Percentiles rank a stretch among this genome's conserved stretches.
These are phyloP conservation scores for Boletus smithii DNA, from an alignment of 1,284 basidiomycete genomes.

Conservation along the genomic window DNA sequence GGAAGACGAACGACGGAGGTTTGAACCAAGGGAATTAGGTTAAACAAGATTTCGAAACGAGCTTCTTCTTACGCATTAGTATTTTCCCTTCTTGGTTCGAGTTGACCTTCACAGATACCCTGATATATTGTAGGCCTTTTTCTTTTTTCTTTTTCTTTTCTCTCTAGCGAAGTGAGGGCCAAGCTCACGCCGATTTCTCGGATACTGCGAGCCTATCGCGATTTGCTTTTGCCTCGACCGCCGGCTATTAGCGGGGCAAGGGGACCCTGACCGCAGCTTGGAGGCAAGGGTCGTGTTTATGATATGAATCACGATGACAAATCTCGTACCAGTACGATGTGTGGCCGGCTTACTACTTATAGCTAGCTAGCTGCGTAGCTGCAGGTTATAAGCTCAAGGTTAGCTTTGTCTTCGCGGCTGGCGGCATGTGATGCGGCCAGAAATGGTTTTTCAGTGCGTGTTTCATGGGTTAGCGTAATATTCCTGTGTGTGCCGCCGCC, in stretches of 20 bases:
- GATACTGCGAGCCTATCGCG: constrained; percentile 2
- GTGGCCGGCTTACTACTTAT: too few species aligned
- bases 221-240: constrained; percentile 3
- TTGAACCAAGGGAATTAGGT: not conserved
- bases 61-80: not conserved
- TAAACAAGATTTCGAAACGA: not conserved
- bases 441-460: too few species aligned
- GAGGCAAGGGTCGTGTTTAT: too few species aligned
- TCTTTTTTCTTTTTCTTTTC: not conserved
- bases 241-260: not conserved
- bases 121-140: too few species aligned
- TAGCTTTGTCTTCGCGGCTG: too few species aligned
- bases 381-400: too few species aligned
- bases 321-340: not conserved
- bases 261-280: not conserved
- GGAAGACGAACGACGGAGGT: not conserved
- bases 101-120: too few species aligned
- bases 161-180: constrained; percentile 18
- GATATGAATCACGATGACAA: not conserved
- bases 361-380: too few species aligned
- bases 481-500: too few species aligned
- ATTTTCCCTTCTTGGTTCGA: not conserved
- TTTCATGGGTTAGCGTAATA: too few species aligned
- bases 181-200: constrained; percentile 16
- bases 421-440: too few species aligned